Percentiles rank a stretch among this genome's conserved stretches.
phyloP scores from a whole-genome alignment of 1,284 basidiomycete genomes.

The Cryptococcus depauperatus region DNA sequence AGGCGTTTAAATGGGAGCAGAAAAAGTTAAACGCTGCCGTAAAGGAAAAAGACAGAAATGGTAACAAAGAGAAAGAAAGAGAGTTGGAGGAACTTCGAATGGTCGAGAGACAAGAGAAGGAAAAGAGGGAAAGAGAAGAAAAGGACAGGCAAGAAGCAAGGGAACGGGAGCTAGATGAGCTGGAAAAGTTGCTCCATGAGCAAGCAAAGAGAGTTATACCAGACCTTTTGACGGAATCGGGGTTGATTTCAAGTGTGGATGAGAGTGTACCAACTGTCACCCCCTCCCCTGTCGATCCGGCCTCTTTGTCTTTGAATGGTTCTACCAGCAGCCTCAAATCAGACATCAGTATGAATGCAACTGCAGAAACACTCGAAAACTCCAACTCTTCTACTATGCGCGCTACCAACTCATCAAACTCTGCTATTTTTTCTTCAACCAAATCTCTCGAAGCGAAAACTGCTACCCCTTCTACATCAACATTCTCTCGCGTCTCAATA shows the following conservation, averaged over 20 bases:
- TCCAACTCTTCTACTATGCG: too few species aligned
- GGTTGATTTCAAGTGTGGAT: slow-evolving; percentile 6
- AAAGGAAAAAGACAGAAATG: slow-evolving; percentile 20
- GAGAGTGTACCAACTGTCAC: background rate
- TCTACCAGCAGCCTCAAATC: too few species aligned
- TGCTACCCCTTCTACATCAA: slow-evolving; percentile 4
- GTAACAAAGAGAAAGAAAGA: slow-evolving; percentile 9
- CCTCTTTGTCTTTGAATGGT: too few species aligned
- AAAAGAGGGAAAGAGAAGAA: slow-evolving; percentile 20
- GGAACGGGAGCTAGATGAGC: slow-evolving; percentile 32
- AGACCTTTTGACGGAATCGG: slow-evolving; percentile 12
- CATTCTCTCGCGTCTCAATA: slow-evolving; percentile 13
- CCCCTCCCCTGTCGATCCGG: background rate
- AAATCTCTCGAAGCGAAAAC: background rate
- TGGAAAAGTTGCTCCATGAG: slow-evolving; percentile 32
- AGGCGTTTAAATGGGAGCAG: slow-evolving; percentile 86
- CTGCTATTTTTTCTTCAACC: background rate
- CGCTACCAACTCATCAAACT: background rate
- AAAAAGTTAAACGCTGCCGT: slow-evolving; percentile 22
- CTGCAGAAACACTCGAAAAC: too few species aligned
- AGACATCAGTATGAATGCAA: too few species aligned
- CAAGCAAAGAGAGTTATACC: slow-evolving; percentile 22
- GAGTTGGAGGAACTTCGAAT: slow-evolving; percentile 18
- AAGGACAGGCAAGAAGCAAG: slow-evolving; percentile 14
- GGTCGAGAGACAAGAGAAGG: slow-evolving; percentile 29